Conservation (phyloP, 352 stramenopile species). For the Phytophthora nicotianae region DNA sequence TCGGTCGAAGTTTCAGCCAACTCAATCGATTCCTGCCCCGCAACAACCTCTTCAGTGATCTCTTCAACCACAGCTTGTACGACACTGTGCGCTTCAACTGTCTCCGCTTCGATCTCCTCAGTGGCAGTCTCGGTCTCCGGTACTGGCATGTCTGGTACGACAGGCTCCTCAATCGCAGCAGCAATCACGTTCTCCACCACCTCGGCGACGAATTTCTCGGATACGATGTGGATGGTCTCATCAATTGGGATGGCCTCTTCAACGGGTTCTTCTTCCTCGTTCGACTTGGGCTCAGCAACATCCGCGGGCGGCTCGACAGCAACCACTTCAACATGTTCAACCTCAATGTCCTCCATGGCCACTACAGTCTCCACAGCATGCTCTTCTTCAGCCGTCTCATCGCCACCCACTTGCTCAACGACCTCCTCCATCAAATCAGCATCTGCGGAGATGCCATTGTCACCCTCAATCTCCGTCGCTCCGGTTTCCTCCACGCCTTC, state of each 20-base stretch:
- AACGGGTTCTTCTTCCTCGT: not conserved
- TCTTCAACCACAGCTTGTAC: constrained; percentile 1
- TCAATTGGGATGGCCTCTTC: constrained; percentile 3
- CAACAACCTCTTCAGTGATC: not conserved
- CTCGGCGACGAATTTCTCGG: constrained; percentile 4
- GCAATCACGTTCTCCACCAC: constrained; percentile 3
- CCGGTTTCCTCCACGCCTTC: not conserved
- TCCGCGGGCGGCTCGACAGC: not conserved
- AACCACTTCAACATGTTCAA: not conserved
- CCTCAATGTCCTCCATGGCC: not conserved
- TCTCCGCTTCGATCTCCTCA: not conserved
- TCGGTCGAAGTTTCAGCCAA: not conserved
- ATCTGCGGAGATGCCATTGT: too few species aligned
- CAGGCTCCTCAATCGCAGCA: not conserved
- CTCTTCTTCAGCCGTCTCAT: not conserved
- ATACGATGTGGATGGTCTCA: not conserved
- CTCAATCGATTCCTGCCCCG: not conserved
- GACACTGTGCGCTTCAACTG: not conserved
- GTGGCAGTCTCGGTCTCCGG: not conserved
- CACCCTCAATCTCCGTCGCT: not conserved
- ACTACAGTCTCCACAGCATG: not conserved
- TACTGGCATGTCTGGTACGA: not conserved
- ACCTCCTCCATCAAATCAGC: not conserved
- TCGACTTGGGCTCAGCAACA: constrained; percentile 8
- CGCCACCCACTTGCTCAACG: not conserved